phyloP scores from a whole-genome alignment of 2,329 filamentous ascomycete species.

The Kalaharituber pfeilii region DNA sequence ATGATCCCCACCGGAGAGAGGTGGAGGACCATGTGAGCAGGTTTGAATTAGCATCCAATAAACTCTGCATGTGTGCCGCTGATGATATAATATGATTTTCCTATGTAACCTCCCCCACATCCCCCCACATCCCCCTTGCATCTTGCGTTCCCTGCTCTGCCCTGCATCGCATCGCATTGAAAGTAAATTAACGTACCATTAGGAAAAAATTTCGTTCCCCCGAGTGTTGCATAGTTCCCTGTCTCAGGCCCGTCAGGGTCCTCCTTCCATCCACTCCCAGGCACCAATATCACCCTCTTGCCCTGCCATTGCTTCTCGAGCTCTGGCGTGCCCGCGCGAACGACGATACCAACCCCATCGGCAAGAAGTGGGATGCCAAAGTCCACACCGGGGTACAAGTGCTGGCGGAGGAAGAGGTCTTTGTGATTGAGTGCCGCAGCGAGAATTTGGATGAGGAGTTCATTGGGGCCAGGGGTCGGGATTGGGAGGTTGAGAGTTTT shows the following conservation, averaged over 20 bases:
- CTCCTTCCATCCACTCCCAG: constrained; percentile 58
- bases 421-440: constrained; percentile 84
- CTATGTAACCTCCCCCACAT: too few relatives aligned
- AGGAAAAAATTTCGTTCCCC: constrained; percentile 46
- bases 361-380: constrained; percentile 64
- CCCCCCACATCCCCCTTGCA: background rate
- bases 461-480: constrained; percentile 44
- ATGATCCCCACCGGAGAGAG: too few relatives aligned
- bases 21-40: too few relatives aligned
- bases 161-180: background rate
- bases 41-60: too few relatives aligned
- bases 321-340: constrained; percentile 40
- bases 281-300: constrained; percentile 61
- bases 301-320: constrained; percentile 38
- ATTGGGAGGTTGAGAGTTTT: constrained; percentile 43
- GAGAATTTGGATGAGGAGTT: constrained; percentile 59
- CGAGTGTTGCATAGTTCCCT: constrained; percentile 44
- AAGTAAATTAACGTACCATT: constrained; percentile 13
- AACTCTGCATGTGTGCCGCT: too few relatives aligned
- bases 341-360: constrained; percentile 64
- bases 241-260: constrained; percentile 58
- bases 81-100: too few relatives aligned
- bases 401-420: constrained; percentile 84
- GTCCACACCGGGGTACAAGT: constrained; percentile 71
- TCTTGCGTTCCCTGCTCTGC: background rate